Evolutionary conservation across 2,329 filamentous ascomycete genomes (phyloP), one percentile per base, ranked within the genome.

Genomic region (Leptodontidium sp.): DNA sequence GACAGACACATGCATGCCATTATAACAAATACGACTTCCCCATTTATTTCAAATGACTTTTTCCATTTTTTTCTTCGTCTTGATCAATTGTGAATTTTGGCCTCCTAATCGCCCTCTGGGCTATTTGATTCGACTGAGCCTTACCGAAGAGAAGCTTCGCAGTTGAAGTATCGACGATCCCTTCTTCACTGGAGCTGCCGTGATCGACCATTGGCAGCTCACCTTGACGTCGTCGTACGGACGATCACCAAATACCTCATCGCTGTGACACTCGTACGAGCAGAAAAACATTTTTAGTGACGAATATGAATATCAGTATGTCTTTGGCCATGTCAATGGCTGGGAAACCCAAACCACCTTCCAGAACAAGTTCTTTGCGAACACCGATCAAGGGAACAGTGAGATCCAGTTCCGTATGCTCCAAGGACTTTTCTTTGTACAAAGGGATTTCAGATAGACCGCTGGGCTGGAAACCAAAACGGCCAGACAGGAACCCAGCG

Each of bases 361-460:
- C 65, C 21, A 61, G 63, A 66, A 64, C 32, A 29, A 68, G 65
- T 9, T 66, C 64, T 2, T n/a, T 55, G 38, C 50, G 35, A 29
- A 26, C 49, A 38, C 17, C 49, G 47, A 35, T 21, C 11, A 52
- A 21, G 32, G 49, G 17, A 47, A 58, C 15, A 40, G 55, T 47
- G 14, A 70, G 61, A 64, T 43, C 53, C n/a, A 53, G 58, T 14
- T 68, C 67, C 2, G 29, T 45, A 17, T 40, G 12, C 21, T 45
- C 71, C 35, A 70, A 68, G 38, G 68, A 71, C 32, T 45, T 73
- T 57, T 59, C 65, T 15, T 32, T 75, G 26, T 76, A 74, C 52
- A 72, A 68, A 59, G 75, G 71, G n/a, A 40, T 73, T 50, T 72
- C 73, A 12, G 65, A 75, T 17, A 65, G 73, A 55, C 66, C 71